Percentiles rank a stretch among this genome's conserved stretches.
These are phyloP conservation scores for Petasospora fabianii DNA, from an alignment of 1,139 yeast genomes.

Conservation along the genomic window DNA sequence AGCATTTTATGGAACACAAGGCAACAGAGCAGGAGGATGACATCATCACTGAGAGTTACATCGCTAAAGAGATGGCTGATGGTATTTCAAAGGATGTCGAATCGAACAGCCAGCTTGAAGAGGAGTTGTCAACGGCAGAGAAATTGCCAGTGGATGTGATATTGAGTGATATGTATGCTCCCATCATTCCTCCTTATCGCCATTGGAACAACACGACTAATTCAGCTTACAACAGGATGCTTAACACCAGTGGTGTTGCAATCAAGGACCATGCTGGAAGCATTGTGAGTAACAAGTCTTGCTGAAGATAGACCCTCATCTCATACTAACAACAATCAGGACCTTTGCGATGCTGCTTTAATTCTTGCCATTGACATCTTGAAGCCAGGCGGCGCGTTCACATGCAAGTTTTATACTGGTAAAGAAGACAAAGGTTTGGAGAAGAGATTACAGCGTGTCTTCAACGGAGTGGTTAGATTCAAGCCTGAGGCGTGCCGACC, in stretches of 20 bases:
- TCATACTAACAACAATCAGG: conserved; percentile 36
- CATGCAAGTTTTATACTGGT: conserved; percentile 72
- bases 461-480: conserved; percentile 51
- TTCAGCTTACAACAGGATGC: conserved; percentile 74
- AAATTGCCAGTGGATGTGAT: conserved; percentile 58
- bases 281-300: conserved; percentile 37
- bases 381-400: conserved; percentile 65
- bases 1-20: conserved; percentile 40
- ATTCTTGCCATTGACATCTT: conserved; percentile 67
- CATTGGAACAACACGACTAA: conserved; percentile 73
- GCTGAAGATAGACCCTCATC: not conserved
- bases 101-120: conserved; percentile 3
- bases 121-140: conserved; percentile 4
- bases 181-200: conserved; percentile 61
- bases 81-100: conserved; percentile 10
- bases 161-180: conserved; percentile 84
- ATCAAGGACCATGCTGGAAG: conserved; percentile 60
- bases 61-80: conserved; percentile 21
- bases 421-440: conserved; percentile 61
- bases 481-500: conserved; percentile 60
- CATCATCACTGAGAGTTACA: conserved; percentile 13
- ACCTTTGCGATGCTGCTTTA: conserved; percentile 88
- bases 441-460: conserved; percentile 52
- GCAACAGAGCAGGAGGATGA: conserved; percentile 6
- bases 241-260: conserved; percentile 63